These are phyloP conservation scores for Raddia guianensis DNA, from an alignment of 176 grass and related monocot genomes.

Conservation along the genomic window DNA sequence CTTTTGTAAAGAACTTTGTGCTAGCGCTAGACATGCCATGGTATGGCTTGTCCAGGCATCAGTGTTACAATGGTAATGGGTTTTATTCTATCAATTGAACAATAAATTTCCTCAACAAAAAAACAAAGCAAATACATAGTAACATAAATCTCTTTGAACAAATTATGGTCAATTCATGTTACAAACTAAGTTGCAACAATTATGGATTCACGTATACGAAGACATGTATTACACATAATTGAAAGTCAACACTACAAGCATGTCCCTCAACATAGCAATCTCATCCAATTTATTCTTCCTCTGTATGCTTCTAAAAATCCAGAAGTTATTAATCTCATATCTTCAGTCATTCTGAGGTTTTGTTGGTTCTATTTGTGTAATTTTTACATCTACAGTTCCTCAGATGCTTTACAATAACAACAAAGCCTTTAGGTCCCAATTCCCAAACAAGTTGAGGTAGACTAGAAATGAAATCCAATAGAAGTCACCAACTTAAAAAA, in stretches of 20 bases:
- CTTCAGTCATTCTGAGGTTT: neutral
- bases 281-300: neutral
- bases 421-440: too few species aligned
- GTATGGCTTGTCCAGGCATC: neutral
- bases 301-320: neutral
- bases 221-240: slow-evolving; percentile 2
- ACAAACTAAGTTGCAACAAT: neutral
- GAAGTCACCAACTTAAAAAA: too few species aligned
- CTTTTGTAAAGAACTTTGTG: neutral
- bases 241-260: slow-evolving; percentile 8
- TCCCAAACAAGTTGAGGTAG: too few species aligned
- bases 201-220: neutral
- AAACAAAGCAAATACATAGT: slow-evolving; percentile 16
- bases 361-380: neutral
- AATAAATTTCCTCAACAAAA: neutral
- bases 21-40: neutral
- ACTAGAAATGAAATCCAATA: too few species aligned
- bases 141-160: neutral
- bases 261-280: neutral
- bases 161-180: neutral
- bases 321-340: neutral
- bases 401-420: neutral
- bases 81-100: slow-evolving; percentile 10
- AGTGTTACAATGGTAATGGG: neutral
- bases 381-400: slow-evolving; percentile 6